Evolutionary conservation across 2,329 filamentous ascomycete genomes (phyloP).

Genomic region (Salinomyces thailandicus): DNA sequence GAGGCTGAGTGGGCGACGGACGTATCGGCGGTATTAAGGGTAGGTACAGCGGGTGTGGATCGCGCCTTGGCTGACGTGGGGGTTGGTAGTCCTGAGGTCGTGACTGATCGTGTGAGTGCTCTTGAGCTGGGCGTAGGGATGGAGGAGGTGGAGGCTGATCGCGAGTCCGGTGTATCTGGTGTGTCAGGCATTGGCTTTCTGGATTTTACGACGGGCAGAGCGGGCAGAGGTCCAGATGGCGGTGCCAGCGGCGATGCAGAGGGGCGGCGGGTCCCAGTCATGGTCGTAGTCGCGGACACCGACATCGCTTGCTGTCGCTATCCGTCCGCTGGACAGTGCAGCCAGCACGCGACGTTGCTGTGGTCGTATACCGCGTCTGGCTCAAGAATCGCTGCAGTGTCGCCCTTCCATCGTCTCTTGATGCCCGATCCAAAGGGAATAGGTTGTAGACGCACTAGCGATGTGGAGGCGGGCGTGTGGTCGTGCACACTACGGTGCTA

Average conservation of each 20-base stretch:
- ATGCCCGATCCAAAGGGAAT: no score
- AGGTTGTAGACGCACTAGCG: no score
- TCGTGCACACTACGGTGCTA: no score
- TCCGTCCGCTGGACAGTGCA: background rate
- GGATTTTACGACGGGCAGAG: constrained; percentile 63
- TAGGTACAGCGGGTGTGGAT: constrained; percentile 45
- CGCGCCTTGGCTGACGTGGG: constrained; percentile 31
- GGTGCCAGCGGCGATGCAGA: constrained; percentile 57
- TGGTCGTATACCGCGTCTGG: no score
- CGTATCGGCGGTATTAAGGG: constrained; percentile 34
- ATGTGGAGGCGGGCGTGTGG: no score
- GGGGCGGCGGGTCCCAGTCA: constrained; percentile 45
- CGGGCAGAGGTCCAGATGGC: constrained; percentile 60
- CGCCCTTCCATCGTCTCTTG: no score
- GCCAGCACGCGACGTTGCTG: no score
- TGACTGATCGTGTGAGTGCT: constrained; percentile 21
- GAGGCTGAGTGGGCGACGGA: constrained; percentile 3
- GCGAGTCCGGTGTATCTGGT: constrained; percentile 16
- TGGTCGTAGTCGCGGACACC: constrained; percentile 12
- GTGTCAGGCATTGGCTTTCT: constrained; percentile 47
- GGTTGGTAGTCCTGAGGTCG: constrained; percentile 46
- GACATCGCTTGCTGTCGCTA: constrained; percentile 6
- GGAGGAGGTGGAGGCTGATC: constrained; percentile 14
- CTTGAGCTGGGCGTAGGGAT: constrained; percentile 34
- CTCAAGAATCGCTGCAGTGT: no score